Evolutionary conservation across 148 eudicot genomes (phyloP), one percentile per base, ranked within the genome.

Genomic region (Amaranthus cruentus): DNA sequence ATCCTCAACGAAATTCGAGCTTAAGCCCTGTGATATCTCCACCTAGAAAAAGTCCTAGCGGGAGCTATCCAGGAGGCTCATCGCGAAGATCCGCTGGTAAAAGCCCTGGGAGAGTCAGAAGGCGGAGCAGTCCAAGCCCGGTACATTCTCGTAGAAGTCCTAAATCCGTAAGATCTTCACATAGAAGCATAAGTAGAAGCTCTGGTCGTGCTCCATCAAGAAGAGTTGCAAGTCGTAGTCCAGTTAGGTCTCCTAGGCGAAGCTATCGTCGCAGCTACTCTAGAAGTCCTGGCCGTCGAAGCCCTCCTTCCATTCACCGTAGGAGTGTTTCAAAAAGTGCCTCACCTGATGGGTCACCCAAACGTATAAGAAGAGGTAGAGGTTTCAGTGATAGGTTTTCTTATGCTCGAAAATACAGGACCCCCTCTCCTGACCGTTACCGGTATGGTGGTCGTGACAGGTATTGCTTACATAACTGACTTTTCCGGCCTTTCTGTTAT

Each of bases 321-420:
- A 86, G 92, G 85, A 89, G 94, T 82, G 60, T 78, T 48, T 89
- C 96, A 11, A 89, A 90, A 86, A 94, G 97, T 82, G 81, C 75
- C 50, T 89, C 96, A 11, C 86, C 77, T 47, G 91, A 88, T 76
- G 96, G 81, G 51, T 91, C 96, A 7, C 88, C 96, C 1, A 89
- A 81, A 82, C 86, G 93, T 69, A 83, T 89, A 53, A 81, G 93
- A 79, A 88, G 91, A 78, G 98, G 96, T 9, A 88, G 98, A 77
- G 97, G 96, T 62, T 94, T 91, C 73, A 91, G 91, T 76, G 87
- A 91, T 64, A 80, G 91, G 64, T 94, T 80, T 85, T 85, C 97
- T 3, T 89, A 84, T 84, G 91, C 88, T 46, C 87, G 96, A 18
- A 88, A 88, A 75, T 94, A 94, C 82, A 82, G 92, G 75, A 85